Conservation (phyloP, 1,284 basidiomycete species). For the Boletus sp. region DNA sequence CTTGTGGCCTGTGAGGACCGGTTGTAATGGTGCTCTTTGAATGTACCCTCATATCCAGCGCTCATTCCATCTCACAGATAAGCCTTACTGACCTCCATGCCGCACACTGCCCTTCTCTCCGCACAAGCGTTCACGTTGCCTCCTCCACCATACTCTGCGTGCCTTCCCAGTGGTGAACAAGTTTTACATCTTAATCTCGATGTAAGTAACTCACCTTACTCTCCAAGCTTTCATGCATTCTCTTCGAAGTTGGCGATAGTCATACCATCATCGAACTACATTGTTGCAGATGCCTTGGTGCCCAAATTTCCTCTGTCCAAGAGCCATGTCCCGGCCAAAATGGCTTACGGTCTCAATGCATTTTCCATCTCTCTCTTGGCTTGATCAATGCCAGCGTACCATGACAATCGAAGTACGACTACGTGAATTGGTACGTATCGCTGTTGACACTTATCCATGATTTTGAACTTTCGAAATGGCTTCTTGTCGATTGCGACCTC, state of each 20-base stretch:
- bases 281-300: background rate
- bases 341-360: background rate
- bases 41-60: background rate
- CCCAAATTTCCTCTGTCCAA: background rate
- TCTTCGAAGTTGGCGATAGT: background rate
- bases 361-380: background rate
- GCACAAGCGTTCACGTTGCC: background rate
- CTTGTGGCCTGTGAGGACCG: too few relatives aligned
- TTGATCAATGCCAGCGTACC: constrained; percentile 1
- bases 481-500: too few relatives aligned
- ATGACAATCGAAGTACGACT: constrained; percentile 7
- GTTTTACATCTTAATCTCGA: background rate
- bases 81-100: background rate
- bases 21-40: background rate
- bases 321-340: background rate
- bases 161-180: background rate
- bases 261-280: background rate
- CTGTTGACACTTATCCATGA: too few relatives aligned
- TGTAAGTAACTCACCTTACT: background rate
- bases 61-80: background rate
- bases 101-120: background rate
- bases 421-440: background rate
- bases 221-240: background rate
- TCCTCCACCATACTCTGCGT: background rate
- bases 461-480: too few relatives aligned